These are phyloP conservation scores for Metschnikowia santaceciliae DNA, from an alignment of 805 yeast species.

Conservation along the genomic window DNA sequence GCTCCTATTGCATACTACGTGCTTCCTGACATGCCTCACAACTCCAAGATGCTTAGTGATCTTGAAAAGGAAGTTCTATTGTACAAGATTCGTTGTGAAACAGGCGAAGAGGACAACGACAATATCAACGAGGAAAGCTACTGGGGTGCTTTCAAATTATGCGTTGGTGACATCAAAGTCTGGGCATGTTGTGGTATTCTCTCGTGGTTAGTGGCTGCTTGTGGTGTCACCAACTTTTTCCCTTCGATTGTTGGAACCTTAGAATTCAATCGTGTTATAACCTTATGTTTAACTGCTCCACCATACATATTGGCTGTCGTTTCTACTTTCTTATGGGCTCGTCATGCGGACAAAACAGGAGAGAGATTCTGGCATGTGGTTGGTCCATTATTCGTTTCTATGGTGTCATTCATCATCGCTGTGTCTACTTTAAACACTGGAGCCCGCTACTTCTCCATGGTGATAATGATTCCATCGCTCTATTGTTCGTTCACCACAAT, in stretches of 20 bases:
- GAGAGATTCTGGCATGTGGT: constrained; percentile 52
- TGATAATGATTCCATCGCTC: constrained; percentile 53
- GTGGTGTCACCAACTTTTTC: constrained; percentile 59
- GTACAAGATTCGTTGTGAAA: constrained; percentile 39
- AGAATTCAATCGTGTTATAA: constrained; percentile 45
- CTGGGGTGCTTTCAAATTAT: constrained; percentile 32
- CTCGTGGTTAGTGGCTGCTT: constrained; percentile 50
- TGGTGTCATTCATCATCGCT: constrained; percentile 45
- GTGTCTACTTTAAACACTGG: constrained; percentile 51
- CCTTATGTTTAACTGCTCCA: constrained; percentile 57
- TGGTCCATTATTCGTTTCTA: constrained; percentile 38
- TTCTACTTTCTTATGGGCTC: constrained; percentile 49
- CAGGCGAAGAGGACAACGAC: constrained; percentile 40
- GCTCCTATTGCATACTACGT: constrained; percentile 44
- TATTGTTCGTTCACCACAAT: constrained; percentile 52
- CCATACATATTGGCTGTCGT: constrained; percentile 52
- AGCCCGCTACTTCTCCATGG: constrained; percentile 58
- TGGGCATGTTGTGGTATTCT: constrained; percentile 45
- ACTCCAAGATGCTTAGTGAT: constrained; percentile 43
- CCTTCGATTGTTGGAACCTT: constrained; percentile 58
- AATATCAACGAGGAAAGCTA: constrained; percentile 32
- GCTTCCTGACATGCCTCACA: constrained; percentile 51
- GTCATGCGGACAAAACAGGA: constrained; percentile 53
- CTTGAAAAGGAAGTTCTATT: constrained; percentile 43
- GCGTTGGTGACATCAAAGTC: constrained; percentile 41